Evolutionary conservation across 2,329 filamentous ascomycete genomes (phyloP), one percentile per base, ranked within the genome.

Genomic region (Apiospora aurea): DNA sequence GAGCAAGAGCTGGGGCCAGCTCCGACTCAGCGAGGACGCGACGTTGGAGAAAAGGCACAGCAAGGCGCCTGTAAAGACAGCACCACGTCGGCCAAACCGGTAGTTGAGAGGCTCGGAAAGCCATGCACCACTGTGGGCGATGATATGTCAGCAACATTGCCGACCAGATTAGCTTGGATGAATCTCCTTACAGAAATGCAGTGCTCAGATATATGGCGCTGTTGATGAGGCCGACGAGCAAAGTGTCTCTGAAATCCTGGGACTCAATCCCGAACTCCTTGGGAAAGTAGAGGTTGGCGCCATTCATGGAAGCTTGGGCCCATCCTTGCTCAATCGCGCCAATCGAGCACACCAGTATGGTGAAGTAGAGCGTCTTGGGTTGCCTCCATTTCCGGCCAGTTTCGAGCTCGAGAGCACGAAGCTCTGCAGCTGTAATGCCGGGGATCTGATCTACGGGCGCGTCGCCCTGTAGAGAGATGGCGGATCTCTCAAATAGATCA

Each of bases 1-100:
- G n/a, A 85, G 82, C 53, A 89, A 84, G 3, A 92, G 82, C 76
- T 91, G 84, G 11, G 79, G 81, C 89, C 90, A 93, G 47, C 81
- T 88, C 74, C 91, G 89, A 11, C 86, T 85, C 21, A 89, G 76
- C 0, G 86, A 90, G 74, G 87, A 88, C 34, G 90, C 90, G 75
- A 93, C 88, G 1, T 89, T 87, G 1, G 90, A 82, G 14, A 91
- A 76, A 1, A 92, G 81, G 75, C 88, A 92, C 78, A 93, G 91
- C 75, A 91, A 81, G 16, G 88, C 89, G 8, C 87, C 86, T 66
- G 91, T 79, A 77, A 92, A 92, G 73, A 93, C 93, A 66, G 89
- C 87, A 14, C 90, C 89, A 69, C 90, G 87, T 51, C 91, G 89
- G 49, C 90, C 90, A 41, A 90, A 75, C 14, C 81, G 81, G 53